Evolutionary conservation across 495 filamentous ascomycete species (phyloP), one percentile per base, ranked within the genome.

Genomic region (Lineolata rhizophorae): DNA sequence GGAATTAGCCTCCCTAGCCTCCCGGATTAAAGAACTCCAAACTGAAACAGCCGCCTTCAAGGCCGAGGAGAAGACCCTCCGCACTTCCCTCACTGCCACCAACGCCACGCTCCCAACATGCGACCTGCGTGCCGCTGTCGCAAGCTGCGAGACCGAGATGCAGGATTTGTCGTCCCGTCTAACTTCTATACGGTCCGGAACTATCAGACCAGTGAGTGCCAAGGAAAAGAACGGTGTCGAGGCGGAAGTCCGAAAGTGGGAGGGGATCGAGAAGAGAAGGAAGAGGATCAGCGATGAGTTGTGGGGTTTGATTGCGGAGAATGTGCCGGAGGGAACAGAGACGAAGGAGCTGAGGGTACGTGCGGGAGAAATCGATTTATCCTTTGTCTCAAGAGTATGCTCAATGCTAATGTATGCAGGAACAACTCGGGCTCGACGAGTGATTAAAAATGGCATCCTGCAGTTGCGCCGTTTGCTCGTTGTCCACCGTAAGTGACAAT

Each of bases 211-310:
- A 30, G 49, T 71, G 2, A 53, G 50, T 12, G 41, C 45, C 11
- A 55, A 60, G 31, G 65, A 70, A 40, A 51, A 53, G 35, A 55
- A 54, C 29, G 39, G 42, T 11, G 53, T 64, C 13, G 58, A 68
- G 30, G 43, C 38, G 27, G 59, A 64, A 29, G 65, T 54, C 53
- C 56, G 52, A 32, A 42, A 50, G 27, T 76, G 70, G 72, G 47
- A 49, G 32, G 50, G 35, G 20, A 57, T 57, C 29, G 58, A 51
- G 20, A 44, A 31, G 15, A 35, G 37, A 15, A 59, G 72, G 34
- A 54, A 55, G 45, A 57, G 49, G 30, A 65, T 71, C 35, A 32
- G 20, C 9, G 27, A 27, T 20, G 49, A 49, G 43, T 30, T 52
- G 41, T 52, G 51, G 51, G 32, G 20, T 27, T n/a, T 43, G 29